These are phyloP conservation scores for Melastoma malabathricum DNA, from an alignment of 345 rosid species.

Conservation along the genomic window DNA sequence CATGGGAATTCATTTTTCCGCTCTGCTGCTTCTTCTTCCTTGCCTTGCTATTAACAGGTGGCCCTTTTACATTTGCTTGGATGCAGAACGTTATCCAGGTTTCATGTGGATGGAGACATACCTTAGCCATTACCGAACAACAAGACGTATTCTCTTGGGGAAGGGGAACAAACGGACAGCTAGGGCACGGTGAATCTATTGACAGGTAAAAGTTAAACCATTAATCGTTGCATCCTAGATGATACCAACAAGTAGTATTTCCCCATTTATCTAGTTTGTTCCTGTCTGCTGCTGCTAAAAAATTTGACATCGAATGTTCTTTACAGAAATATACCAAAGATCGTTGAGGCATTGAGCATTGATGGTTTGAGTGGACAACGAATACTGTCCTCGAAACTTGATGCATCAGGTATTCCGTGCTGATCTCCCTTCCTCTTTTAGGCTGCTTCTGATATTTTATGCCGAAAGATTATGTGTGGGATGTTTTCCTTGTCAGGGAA, in stretches of 20 bases:
- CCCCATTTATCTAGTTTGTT: too few relatives aligned
- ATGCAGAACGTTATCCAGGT: constrained; percentile 68
- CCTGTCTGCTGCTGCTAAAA: too few relatives aligned
- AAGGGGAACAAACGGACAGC: constrained; percentile 98
- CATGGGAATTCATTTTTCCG: constrained; percentile 1
- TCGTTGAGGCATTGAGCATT: constrained; percentile 54
- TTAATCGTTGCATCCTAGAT: too few relatives aligned
- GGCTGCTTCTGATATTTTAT: background rate
- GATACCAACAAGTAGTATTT: too few relatives aligned
- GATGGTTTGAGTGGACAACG: constrained; percentile 79
- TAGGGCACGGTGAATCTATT: constrained; percentile 62
- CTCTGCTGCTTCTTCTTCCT: constrained; percentile 3
- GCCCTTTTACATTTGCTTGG: constrained; percentile 6
- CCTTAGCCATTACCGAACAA: constrained; percentile 73
- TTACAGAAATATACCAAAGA: constrained; percentile 59
- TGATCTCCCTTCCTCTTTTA: background rate
- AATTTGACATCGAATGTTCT: background rate
- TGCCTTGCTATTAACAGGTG: constrained; percentile 4
- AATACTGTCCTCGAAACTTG: constrained; percentile 49
- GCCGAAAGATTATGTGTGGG: background rate
- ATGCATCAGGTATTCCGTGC: constrained; percentile 48
- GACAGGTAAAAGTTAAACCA: constrained; percentile 44
- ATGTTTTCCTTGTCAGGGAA: constrained; percentile 31
- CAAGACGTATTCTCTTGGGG: constrained; percentile 93
- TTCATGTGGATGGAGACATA: constrained; percentile 97